These are phyloP conservation scores for Mimosa bimucronata DNA, from an alignment of 306 rosid species.

Conservation along the genomic window DNA sequence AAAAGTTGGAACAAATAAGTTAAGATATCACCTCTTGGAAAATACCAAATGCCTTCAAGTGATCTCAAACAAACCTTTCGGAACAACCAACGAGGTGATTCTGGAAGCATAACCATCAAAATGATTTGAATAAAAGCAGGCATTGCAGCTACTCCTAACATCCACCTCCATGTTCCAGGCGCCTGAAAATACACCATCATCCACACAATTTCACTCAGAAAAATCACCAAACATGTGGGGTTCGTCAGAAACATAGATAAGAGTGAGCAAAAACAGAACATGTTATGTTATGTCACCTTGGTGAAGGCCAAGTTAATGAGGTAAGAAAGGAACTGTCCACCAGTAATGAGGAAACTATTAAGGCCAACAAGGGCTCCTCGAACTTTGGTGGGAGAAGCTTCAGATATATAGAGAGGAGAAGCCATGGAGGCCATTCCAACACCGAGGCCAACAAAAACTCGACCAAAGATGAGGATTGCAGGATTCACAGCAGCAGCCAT, in stretches of 20 bases:
- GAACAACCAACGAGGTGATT: slow-evolving; percentile 74
- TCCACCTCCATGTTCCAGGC: slow-evolving; percentile 74
- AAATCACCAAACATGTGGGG: not conserved
- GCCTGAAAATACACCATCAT: slow-evolving; percentile 40
- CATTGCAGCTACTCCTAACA: slow-evolving; percentile 69
- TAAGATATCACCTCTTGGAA: not conserved
- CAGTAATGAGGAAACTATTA: slow-evolving; percentile 68
- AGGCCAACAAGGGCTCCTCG: slow-evolving; percentile 72
- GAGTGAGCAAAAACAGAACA: not conserved
- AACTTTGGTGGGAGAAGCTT: slow-evolving; percentile 65
- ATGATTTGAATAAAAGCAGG: slow-evolving; percentile 56
- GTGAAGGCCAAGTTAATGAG: slow-evolving; percentile 74
- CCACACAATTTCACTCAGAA: not conserved
- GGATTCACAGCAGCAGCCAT: slow-evolving; percentile 55
- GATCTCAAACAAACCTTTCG: slow-evolving; percentile 50
- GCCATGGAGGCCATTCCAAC: slow-evolving; percentile 85
- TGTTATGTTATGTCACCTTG: slow-evolving; percentile 32
- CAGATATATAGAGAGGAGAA: slow-evolving; percentile 68
- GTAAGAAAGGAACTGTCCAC: slow-evolving; percentile 72
- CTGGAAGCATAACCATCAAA: slow-evolving; percentile 60
- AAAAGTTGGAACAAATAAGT: not conserved
- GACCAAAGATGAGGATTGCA: slow-evolving; percentile 47
- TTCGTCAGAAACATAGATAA: not conserved
- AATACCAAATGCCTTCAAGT: not conserved
- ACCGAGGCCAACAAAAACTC: slow-evolving; percentile 64